phyloP scores from a whole-genome alignment of 2,329 filamentous ascomycete genomes.

The Venturia asperata region DNA sequence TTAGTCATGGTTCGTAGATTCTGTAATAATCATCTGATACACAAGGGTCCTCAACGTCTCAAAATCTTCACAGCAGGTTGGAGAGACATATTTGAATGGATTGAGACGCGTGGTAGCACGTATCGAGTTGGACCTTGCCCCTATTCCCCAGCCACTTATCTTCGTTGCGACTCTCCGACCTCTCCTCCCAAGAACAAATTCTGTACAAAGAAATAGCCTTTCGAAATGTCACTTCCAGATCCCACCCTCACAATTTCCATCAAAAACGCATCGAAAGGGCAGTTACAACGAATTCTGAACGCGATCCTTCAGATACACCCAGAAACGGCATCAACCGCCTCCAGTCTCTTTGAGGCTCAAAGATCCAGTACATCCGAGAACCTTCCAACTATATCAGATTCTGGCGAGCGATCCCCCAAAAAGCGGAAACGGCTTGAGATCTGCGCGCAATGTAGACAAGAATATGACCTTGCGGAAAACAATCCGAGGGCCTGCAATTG shows the following conservation, averaged over 20 bases:
- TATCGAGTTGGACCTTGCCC: neutral
- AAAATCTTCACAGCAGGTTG: too few relatives aligned
- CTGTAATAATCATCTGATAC: neutral
- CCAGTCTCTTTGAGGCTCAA: neutral
- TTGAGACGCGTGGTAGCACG: neutral
- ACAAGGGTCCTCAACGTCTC: too few relatives aligned
- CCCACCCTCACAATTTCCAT: neutral
- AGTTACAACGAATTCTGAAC: neutral
- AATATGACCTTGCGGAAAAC: neutral
- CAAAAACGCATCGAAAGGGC: neutral
- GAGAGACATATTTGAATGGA: too few relatives aligned
- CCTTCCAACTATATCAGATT: neutral
- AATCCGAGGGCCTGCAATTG: neutral
- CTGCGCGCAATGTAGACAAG: neutral
- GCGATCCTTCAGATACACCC: neutral
- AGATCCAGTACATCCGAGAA: neutral
- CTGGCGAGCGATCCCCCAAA: neutral
- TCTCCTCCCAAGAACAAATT: neutral
- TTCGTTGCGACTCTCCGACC: neutral
- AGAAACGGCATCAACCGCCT: neutral
- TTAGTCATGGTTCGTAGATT: neutral
- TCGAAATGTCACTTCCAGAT: neutral
- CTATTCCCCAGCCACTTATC: neutral
- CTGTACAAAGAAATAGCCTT: neutral
- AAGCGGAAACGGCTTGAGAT: neutral